These are phyloP conservation scores for Cadophora gregata DNA, from an alignment of 2,329 filamentous ascomycete genomes.

Conservation along the genomic window DNA sequence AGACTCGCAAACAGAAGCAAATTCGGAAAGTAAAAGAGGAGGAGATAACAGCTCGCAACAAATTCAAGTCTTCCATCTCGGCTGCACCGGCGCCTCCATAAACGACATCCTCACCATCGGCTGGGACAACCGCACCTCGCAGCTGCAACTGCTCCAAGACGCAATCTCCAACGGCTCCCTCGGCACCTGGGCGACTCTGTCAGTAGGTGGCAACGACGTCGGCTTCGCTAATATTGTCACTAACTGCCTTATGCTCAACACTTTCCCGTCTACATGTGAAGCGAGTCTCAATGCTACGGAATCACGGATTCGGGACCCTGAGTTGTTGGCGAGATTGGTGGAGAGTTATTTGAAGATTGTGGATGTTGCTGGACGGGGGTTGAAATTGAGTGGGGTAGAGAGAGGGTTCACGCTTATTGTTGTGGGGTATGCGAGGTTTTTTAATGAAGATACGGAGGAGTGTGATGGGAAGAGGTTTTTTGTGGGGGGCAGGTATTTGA, in stretches of 20 bases:
- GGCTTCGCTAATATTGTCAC: slow-evolving; percentile 22
- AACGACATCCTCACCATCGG: slow-evolving; percentile 19
- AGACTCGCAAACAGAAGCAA: background rate
- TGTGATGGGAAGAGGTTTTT: slow-evolving; percentile 20
- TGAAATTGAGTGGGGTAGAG: too few species aligned
- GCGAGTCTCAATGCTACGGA: slow-evolving; percentile 19
- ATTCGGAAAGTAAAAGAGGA: background rate
- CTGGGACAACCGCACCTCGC: slow-evolving; percentile 26
- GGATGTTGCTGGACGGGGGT: too few species aligned
- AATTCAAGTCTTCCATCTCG: slow-evolving; percentile 22
- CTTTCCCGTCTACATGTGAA: slow-evolving; percentile 19
- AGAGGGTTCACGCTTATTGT: slow-evolving; percentile 22
- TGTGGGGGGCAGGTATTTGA: slow-evolving; percentile 21
- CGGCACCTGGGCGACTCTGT: slow-evolving; percentile 17
- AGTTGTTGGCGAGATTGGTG: background rate
- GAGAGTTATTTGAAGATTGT: slow-evolving; percentile 15
- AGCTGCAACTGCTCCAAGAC: slow-evolving; percentile 17
- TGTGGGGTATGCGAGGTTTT: slow-evolving; percentile 21
- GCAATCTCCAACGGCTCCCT: background rate
- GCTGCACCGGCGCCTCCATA: slow-evolving; percentile 26
- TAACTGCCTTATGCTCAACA: slow-evolving; percentile 21
- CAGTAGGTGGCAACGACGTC: slow-evolving; percentile 24
- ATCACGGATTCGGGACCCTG: background rate
- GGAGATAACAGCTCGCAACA: too few species aligned
- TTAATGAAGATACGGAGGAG: slow-evolving; percentile 19